These are phyloP conservation scores for Podila horticola DNA, from an alignment of 192 early-diverging fungal genomes.

Conservation along the genomic window DNA sequence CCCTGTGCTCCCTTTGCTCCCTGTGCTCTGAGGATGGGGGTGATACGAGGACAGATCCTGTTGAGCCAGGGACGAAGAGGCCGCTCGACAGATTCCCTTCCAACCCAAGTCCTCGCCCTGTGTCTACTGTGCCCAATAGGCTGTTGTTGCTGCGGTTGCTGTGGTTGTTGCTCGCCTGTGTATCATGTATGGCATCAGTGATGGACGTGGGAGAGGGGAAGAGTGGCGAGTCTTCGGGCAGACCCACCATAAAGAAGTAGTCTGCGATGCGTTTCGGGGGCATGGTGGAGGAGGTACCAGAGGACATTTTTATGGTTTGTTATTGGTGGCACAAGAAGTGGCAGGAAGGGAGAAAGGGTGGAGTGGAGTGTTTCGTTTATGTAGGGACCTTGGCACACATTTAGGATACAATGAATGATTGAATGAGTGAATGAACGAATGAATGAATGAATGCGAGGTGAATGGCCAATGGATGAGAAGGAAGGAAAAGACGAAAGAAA, in stretches of 20 bases:
- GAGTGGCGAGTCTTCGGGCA: slow-evolving; percentile 28
- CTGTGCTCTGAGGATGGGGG: no score
- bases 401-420: no score
- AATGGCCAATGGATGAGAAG: not conserved
- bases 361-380: not conserved
- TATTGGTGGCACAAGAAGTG: not conserved
- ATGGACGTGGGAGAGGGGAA: not conserved
- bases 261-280: slow-evolving; percentile 47
- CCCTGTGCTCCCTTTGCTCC: no score
- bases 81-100: no score
- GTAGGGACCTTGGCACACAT: not conserved
- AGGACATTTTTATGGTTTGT: not conserved
- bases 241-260: slow-evolving; percentile 50
- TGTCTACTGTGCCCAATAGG: no score
- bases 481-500: not conserved
- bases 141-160: slow-evolving; percentile 4
- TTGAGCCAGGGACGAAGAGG: no score
- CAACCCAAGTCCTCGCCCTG: no score
- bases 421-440: not conserved
- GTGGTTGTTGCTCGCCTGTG: slow-evolving; percentile 4
- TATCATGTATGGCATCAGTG: not conserved
- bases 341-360: no score
- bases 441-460: not conserved
- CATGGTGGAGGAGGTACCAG: not conserved
- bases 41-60: no score